Conservation (phyloP, 1,284 basidiomycete species). For the Butyriboletus appendiculatus region DNA sequence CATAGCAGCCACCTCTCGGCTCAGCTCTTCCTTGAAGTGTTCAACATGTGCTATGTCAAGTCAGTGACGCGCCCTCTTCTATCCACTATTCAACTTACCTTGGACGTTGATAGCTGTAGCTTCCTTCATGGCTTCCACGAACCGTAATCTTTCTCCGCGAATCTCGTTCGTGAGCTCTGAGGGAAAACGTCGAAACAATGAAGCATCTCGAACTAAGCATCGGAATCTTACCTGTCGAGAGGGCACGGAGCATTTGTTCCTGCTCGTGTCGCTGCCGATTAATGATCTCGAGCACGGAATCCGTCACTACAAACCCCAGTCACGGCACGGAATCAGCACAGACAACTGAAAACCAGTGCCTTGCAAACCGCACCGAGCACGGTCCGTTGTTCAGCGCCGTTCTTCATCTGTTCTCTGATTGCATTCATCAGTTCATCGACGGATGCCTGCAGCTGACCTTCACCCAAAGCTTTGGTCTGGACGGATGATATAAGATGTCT, state of each 20-base stretch:
- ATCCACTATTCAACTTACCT: conserved; percentile 43
- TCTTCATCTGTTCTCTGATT: conserved; percentile 32
- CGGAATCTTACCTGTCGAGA: conserved; percentile 56
- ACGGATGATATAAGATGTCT: conserved; percentile 27
- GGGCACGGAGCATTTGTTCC: conserved; percentile 60
- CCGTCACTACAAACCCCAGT: conserved; percentile 43
- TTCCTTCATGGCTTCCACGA: conserved; percentile 90
- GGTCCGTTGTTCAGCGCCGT: conserved; percentile 25
- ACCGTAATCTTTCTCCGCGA: conserved; percentile 77
- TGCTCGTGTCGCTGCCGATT: conserved; percentile 71
- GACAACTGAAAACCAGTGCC: not conserved
- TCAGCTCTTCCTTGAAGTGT: conserved; percentile 79
- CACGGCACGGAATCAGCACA: not conserved
- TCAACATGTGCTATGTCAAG: conserved; percentile 69
- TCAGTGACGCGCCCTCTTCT: conserved; percentile 6
- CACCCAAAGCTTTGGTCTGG: conserved; percentile 20
- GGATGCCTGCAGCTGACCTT: conserved; percentile 24
- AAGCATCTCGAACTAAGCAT: not conserved
- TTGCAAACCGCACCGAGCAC: conserved; percentile 28
- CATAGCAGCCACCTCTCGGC: conserved; percentile 72
- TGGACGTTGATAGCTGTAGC: conserved; percentile 85
- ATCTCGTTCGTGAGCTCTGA: conserved; percentile 80
- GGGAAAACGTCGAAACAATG: not conserved
- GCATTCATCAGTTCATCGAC: conserved; percentile 28
- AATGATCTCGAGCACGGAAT: conserved; percentile 60